Percentiles rank a stretch among this genome's conserved stretches.
phyloP scores from a whole-genome alignment of 441 rosid genomes.

The Breynia disticha region DNA sequence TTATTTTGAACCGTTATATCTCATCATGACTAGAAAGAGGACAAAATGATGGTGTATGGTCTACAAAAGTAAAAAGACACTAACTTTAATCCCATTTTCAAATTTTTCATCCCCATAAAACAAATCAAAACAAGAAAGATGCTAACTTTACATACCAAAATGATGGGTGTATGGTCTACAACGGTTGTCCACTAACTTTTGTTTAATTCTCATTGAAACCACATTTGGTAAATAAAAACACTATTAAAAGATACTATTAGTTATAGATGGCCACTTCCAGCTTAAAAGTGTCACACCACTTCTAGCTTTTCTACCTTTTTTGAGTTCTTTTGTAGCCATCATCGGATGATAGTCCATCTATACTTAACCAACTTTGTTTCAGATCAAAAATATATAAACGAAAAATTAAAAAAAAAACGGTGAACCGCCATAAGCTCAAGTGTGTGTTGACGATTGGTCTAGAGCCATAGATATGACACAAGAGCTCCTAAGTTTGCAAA shows the following conservation, averaged over 20 bases:
- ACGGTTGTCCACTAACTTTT: not conserved
- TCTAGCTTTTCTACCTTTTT: conserved; percentile 13
- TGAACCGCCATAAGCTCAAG: too few species aligned
- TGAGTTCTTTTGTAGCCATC: not conserved
- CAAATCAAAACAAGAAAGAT: conserved; percentile 4
- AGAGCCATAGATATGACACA: too few species aligned
- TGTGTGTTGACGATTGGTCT: too few species aligned
- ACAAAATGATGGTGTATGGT: too few species aligned
- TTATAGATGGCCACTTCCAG: conserved; percentile 30
- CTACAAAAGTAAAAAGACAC: conserved; percentile 29
- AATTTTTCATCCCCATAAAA: not conserved
- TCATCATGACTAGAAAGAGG: too few species aligned
- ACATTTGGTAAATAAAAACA: not conserved
- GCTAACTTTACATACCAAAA: conserved; percentile 33
- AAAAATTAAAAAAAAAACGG: too few species aligned
- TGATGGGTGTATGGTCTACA: not conserved
- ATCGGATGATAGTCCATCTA: too few species aligned
- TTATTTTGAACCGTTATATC: too few species aligned
- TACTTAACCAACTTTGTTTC: too few species aligned
- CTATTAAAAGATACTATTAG: not conserved
- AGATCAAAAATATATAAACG: too few species aligned
- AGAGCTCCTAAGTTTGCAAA: too few species aligned
- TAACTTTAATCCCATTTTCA: not conserved
- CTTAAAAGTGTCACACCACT: conserved; percentile 50
- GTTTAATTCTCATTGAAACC: not conserved